Evolutionary conservation across 1,139 yeast genomes (phyloP).

Genomic region (Debaryomyces sp.): DNA sequence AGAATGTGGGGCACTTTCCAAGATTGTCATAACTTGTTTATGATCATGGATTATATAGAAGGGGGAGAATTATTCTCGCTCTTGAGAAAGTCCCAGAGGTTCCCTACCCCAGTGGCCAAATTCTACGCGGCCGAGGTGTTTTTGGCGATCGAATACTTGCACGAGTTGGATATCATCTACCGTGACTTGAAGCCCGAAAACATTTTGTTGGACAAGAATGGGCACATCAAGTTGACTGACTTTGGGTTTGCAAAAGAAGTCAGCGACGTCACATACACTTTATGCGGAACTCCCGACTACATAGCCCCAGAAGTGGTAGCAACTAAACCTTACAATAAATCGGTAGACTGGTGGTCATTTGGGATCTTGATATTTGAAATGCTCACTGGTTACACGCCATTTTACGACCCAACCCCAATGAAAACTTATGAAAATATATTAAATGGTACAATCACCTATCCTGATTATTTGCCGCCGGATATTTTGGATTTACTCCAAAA

Average conservation of each 20-base stretch:
- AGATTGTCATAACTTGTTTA: constrained; percentile 81
- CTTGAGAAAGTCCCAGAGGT: constrained; percentile 85
- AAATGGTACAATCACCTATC: constrained; percentile 83
- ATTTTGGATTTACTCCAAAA: constrained; percentile 77
- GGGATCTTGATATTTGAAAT: constrained; percentile 93
- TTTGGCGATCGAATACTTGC: constrained; percentile 88
- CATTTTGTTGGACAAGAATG: constrained; percentile 85
- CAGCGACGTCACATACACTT: constrained; percentile 88
- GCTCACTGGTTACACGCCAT: constrained; percentile 98
- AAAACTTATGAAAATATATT: constrained; percentile 94
- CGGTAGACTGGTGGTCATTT: constrained; percentile 98
- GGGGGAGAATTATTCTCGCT: constrained; percentile 93
- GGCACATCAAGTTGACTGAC: constrained; percentile 92
- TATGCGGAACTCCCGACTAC: constrained; percentile 97
- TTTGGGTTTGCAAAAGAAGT: constrained; percentile 97
- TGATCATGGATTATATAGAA: constrained; percentile 98
- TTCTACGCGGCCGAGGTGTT: constrained; percentile 97
- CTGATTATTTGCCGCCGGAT: constrained; percentile 84
- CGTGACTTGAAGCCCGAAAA: constrained; percentile 97
- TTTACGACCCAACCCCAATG: constrained; percentile 94
- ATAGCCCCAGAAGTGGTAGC: constrained; percentile 98
- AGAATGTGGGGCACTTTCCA: constrained; percentile 99
- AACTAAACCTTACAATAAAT: constrained; percentile 92
- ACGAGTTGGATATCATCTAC: constrained; percentile 85
- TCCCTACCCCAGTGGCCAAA: constrained; percentile 96